Evolutionary conservation across 176 grass and related monocot species (phyloP).

Genomic region (Echinochloa phyllopogon): DNA sequence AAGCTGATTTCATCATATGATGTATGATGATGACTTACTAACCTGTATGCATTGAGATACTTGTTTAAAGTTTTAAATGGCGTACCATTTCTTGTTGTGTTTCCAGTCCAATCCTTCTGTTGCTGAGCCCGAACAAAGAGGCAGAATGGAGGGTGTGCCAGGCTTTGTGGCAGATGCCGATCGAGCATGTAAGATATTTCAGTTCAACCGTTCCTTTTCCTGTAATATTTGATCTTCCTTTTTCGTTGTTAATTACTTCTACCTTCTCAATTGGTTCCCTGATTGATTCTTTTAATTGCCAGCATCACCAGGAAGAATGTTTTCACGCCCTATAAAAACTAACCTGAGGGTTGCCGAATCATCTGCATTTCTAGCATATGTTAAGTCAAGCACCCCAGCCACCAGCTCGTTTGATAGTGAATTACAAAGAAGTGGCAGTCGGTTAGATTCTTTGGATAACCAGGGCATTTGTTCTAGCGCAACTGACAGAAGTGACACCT

Average conservation of each 20-base stretch:
- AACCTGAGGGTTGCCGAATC: slow-evolving; percentile 80
- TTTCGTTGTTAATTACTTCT: background rate
- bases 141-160: slow-evolving; percentile 28
- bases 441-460: slow-evolving; percentile 41
- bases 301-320: slow-evolving; percentile 64
- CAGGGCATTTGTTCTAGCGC: slow-evolving; percentile 38
- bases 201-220: background rate
- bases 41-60: slow-evolving; percentile 7
- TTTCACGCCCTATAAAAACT: slow-evolving; percentile 74
- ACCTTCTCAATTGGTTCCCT: slow-evolving; percentile 36
- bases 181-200: slow-evolving; percentile 54
- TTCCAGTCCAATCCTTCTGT: slow-evolving; percentile 57
- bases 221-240: background rate
- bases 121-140: slow-evolving; percentile 25
- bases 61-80: background rate
- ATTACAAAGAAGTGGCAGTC: slow-evolving; percentile 51
- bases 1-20: background rate
- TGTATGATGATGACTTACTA: slow-evolving; percentile 14
- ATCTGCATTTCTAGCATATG: slow-evolving; percentile 94
- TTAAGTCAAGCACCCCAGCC: slow-evolving; percentile 59
- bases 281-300: slow-evolving; percentile 39
- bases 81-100: slow-evolving; percentile 16
- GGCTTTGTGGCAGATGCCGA: slow-evolving; percentile 19
- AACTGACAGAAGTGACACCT: slow-evolving; percentile 45
- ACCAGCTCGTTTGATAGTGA: slow-evolving; percentile 47